These are phyloP conservation scores for Huntiella moniliformis DNA, from an alignment of 2,329 filamentous ascomycete species.

Conservation along the genomic window DNA sequence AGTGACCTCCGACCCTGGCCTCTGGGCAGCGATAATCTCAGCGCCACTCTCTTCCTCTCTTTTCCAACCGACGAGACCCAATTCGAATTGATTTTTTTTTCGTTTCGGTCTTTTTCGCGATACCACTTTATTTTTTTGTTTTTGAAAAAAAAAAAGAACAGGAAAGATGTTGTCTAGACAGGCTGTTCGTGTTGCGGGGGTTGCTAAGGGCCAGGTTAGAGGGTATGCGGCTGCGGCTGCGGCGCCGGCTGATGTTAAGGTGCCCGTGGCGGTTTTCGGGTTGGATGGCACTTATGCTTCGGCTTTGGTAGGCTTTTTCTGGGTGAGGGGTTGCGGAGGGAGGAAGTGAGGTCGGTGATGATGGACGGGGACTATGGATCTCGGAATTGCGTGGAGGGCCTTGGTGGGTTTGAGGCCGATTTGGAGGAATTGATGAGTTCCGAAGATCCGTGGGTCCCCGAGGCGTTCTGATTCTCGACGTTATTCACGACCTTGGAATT, in stretches of 20 bases:
- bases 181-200: conserved; percentile 35
- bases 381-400: background rate
- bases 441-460: background rate
- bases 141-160: background rate
- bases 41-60: conserved; percentile 15
- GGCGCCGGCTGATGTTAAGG: conserved; percentile 48
- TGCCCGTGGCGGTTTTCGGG: conserved; percentile 81
- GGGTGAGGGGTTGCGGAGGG: background rate
- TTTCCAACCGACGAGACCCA: conserved; percentile 11
- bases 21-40: conserved; percentile 13
- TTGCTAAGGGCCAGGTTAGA: conserved; percentile 43
- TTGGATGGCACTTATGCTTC: conserved; percentile 96
- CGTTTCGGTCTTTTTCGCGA: background rate
- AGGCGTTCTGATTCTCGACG: background rate
- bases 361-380: background rate
- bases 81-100: background rate
- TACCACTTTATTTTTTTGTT: conserved; percentile 2
- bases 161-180: conserved; percentile 39
- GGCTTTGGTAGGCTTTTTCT: conserved; percentile 60
- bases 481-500: background rate
- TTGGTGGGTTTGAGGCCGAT: background rate
- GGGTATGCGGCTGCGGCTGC: conserved; percentile 78
- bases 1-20: conserved; percentile 6
- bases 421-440: background rate
- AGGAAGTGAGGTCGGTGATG: too few relatives aligned